Base-by-base conservation (phyloP, 2,329 filamentous ascomycete genomes). In the Cladosporium phlei region DNA sequence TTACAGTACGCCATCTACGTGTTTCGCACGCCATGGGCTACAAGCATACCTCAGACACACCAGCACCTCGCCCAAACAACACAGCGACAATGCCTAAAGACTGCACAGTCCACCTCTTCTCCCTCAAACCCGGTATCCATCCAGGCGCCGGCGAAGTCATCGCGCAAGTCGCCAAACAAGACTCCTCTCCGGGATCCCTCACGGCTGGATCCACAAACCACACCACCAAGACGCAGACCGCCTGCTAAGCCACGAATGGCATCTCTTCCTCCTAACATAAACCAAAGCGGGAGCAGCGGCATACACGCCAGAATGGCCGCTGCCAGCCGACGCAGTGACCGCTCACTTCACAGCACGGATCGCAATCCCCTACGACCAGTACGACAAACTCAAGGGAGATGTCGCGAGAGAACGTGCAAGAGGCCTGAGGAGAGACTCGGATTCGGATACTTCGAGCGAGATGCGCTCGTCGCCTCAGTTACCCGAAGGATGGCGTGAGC, bases 141-240 rank as follows among this genome's bases (percentile, higher is more conserved):
- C 28, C 28, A 9, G n/a, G n/a, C n/a, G n/a, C n/a, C n/a, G n/a
- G 12, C 9, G 12, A n/a, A 33, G 12, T 9, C 3, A n/a, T 17
- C 9, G 5, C 30, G 9, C 30, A 11, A 33, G 8, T 17, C n/a
- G n/a, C n/a, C n/a, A 32, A 12, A 20, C 7, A 8, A 17, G 32
- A 9, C 38, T 53, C 25, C 24, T 53, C n/a, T 35, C 47, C 21
- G 48, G 48, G 6, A 28, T 49, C 3, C 46, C 51, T n/a, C 47
- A 47, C 24, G 51, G 48, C 42, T 53, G 51, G 42, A 44, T 53
- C 5, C 51, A 53, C 34, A 44, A 44, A 35, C 51, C 51, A 17
- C 51, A 53, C 25, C 22, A 20, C 17, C 32, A 46, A 7, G 16
- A 43, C 16, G 39, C 21, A 12, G 32, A 46, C n/a, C 16, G 12